phyloP scores from a whole-genome alignment of 2,329 filamentous ascomycete species.

The Cercospora sp. region DNA sequence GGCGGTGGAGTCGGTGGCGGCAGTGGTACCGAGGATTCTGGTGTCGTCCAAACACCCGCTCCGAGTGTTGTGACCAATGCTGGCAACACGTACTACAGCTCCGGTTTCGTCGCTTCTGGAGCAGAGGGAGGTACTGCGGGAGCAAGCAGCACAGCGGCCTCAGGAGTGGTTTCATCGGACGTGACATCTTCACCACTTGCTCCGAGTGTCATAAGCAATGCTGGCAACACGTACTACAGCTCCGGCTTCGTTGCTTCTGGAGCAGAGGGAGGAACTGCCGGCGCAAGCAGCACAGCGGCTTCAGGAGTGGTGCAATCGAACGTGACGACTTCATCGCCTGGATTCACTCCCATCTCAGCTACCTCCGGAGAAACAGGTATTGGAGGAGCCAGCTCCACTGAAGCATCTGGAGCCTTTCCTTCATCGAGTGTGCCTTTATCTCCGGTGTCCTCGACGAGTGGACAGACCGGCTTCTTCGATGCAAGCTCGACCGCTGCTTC shows the following conservation, averaged over 20 bases:
- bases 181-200: neutral
- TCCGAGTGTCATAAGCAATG: conserved; percentile 25
- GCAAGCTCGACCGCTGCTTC: conserved; percentile 19
- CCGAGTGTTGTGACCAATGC: conserved; percentile 26
- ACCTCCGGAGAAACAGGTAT: conserved; percentile 12
- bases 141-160: conserved; percentile 20
- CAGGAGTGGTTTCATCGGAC: conserved; percentile 16
- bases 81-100: conserved; percentile 30
- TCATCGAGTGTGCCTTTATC: conserved; percentile 6
- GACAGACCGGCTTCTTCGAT: conserved; percentile 13
- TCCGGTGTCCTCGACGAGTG: conserved; percentile 20
- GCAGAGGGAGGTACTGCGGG: conserved; percentile 21
- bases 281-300: conserved; percentile 21
- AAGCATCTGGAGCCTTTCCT: conserved; percentile 12
- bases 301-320: conserved; percentile 19
- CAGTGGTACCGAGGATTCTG: conserved; percentile 22
- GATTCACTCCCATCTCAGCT: conserved; percentile 20
- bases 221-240: conserved; percentile 29
- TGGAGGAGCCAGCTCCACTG: conserved; percentile 11
- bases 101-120: conserved; percentile 27
- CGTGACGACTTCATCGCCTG: neutral
- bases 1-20: conserved; percentile 22
- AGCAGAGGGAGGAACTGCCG: conserved; percentile 18
- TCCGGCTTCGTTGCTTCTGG: conserved; percentile 28
- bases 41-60: conserved; percentile 19